Evolutionary conservation across 768 basidiomycete species (phyloP), one percentile per base, ranked within the genome.

Genomic region (Suillus clintonianus): DNA sequence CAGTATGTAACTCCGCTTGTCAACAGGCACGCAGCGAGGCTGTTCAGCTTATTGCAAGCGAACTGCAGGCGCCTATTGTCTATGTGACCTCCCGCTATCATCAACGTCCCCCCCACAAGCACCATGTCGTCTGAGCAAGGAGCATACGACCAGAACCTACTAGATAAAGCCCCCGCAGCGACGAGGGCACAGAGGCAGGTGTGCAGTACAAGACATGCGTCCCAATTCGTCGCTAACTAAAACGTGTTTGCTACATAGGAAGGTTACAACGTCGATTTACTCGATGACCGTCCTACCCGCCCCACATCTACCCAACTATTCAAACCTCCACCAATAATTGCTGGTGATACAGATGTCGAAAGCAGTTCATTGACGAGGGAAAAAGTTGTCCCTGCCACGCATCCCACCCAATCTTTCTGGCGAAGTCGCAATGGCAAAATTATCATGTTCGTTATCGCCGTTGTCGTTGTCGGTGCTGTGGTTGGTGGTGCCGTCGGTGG

Each of bases 401-500:
- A 36, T 54, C 11, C 68, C 15, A 19, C 67, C 9, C 54, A 34
- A 19, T 79, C 85, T 5, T 88, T 85, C 72, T 88, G 83, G 78
- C 79, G 81, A 58, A 83, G 75, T 27, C 80, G 69, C 36, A 81
- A 77, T 19, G 84, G 84, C 9, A 74, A 80, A 8, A 71, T 84
- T 43, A 68, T 73, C 60, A 69, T 84, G 19, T 63, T 72, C 61
- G 47, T 85, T 59, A 67, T 75, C 17, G 71, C 68, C 3, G 34
- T 87, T 47, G 68, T 85, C 34, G 64, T 86, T 58, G 60, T 88
- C 48, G 86, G 75, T 1, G 87, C 81, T 1, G 76, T 83, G 2
- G 80, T 89, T 9, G 88, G 86, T 1, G 88, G 86, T 24, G 86
- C 80, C 0, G 87, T 87, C 1, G 88, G 85, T 24, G 87, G 82